Evolutionary conservation across 495 filamentous ascomycete genomes (phyloP).

Genomic region (Amorphotheca resinae): DNA sequence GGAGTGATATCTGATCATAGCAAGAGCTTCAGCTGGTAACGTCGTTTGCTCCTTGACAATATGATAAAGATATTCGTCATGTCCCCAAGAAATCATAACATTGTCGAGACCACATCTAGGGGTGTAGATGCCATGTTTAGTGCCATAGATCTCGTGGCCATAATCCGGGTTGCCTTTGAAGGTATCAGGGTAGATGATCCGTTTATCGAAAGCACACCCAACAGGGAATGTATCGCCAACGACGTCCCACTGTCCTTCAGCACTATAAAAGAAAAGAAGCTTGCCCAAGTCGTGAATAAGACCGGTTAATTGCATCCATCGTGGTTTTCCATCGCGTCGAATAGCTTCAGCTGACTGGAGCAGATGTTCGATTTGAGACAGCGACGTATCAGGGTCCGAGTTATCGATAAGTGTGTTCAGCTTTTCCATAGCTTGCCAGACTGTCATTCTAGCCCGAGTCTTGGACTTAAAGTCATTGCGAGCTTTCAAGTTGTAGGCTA

Average conservation of each 20-base stretch:
- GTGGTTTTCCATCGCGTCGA: slow-evolving; percentile 74
- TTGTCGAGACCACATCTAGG: slow-evolving; percentile 68
- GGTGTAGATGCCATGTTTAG: slow-evolving; percentile 64
- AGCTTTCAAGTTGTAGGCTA: slow-evolving; percentile 68
- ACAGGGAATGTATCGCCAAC: slow-evolving; percentile 89
- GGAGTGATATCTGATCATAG: slow-evolving; percentile 81
- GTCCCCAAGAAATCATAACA: slow-evolving; percentile 82
- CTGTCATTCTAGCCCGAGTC: slow-evolving; percentile 58
- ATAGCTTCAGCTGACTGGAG: slow-evolving; percentile 81
- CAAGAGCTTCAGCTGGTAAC: slow-evolving; percentile 66
- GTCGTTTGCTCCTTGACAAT: slow-evolving; percentile 67
- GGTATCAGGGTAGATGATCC: slow-evolving; percentile 66
- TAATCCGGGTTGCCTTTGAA: slow-evolving; percentile 59
- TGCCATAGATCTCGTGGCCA: slow-evolving; percentile 51
- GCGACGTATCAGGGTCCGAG: slow-evolving; percentile 73
- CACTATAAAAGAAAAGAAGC: slow-evolving; percentile 75
- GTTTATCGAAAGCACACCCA: slow-evolving; percentile 66
- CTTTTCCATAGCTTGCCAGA: slow-evolving; percentile 87
- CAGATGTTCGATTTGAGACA: slow-evolving; percentile 79
- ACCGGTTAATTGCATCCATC: slow-evolving; percentile 85
- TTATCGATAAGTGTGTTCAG: slow-evolving; percentile 83
- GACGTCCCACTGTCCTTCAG: slow-evolving; percentile 81
- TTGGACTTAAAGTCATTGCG: slow-evolving; percentile 57
- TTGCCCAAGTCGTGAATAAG: slow-evolving; percentile 89
- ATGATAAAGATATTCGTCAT: slow-evolving; percentile 85